phyloP scores from a whole-genome alignment of 1,139 yeast genomes.

The Yamadazyma aaseri region DNA sequence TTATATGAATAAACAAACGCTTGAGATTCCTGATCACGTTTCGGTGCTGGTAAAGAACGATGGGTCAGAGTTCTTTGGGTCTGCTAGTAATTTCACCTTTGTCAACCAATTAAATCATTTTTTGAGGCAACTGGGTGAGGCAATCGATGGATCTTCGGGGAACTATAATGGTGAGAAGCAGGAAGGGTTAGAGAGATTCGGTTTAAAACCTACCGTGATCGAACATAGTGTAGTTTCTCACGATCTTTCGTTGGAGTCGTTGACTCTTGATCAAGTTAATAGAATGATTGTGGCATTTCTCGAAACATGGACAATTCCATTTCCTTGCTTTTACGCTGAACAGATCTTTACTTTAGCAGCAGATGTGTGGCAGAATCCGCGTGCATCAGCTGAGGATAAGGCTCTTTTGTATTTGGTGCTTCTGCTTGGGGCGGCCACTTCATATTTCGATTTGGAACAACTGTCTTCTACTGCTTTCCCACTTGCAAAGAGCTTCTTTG shows the following conservation, averaged over 20 bases:
- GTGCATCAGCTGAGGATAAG: constrained; percentile 9
- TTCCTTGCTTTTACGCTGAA: constrained; percentile 11
- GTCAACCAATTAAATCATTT: constrained; percentile 14
- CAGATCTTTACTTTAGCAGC: constrained; percentile 11
- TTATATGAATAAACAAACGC: constrained; percentile 4
- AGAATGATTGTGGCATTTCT: constrained; percentile 11
- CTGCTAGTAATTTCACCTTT: constrained; percentile 15
- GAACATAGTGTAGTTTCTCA: constrained; percentile 5
- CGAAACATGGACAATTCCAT: constrained; percentile 13
- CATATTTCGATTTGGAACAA: constrained; percentile 12
- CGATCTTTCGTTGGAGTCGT: constrained; percentile 8
- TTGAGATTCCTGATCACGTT: constrained; percentile 13
- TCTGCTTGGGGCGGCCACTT: constrained; percentile 14
- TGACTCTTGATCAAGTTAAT: constrained; percentile 9
- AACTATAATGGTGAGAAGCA: not conserved
- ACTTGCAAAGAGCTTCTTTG: constrained; percentile 11
- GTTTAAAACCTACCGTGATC: constrained; percentile 11
- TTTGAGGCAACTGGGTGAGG: constrained; percentile 5
- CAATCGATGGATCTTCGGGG: not conserved
- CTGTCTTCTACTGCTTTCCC: constrained; percentile 14
- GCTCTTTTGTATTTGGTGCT: constrained; percentile 13
- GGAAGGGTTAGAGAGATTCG: constrained; percentile 13
- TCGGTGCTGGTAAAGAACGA: constrained; percentile 9
- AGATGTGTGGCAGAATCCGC: constrained; percentile 12
- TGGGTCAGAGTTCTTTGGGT: constrained; percentile 13